Base-by-base conservation (phyloP, 108 stramenopile species). In the Phaeodactylum tricornutum region DNA sequence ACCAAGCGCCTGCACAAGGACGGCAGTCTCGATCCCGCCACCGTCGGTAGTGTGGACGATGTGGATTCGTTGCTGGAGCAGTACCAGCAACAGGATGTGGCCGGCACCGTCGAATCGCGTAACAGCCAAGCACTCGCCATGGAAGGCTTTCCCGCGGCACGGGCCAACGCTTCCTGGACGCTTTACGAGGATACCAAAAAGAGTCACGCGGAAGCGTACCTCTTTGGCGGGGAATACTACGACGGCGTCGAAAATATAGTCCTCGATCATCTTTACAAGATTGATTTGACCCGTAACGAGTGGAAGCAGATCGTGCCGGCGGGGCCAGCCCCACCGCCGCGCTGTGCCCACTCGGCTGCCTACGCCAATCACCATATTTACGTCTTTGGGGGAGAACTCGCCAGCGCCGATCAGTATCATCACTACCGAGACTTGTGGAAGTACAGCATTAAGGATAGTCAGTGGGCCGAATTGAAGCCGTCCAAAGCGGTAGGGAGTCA, bases 181-280 rank as follows among this genome's bases (percentile, higher is more conserved):
- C 37, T 74, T 34, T 62, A 57, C 24, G 62, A 46, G 7, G 66
- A 66, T 30, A 59, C 57, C 22, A 82, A 82, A 29, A 50, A 61
- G 15, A 59, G 50, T 17, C 68, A 80, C 51, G 87, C 76, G 21
- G 50, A 81, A 48, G 49, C 86, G 43, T 90, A 85, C 38, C 56
- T 90, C 55, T 96, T 95, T 62, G 97, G 97, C 5, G 97, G 97
- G 28, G 97, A 98, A 65, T 95, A 75, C 62, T 96, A 74, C 56
- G 87, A 98, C 53, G 97, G 97, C 19, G 70, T 88, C 26, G 79
- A 87, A 64, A 95, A 90, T 42, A 55, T 84, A 2, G 90, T 94
- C 32, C 75, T 93, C 53, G 94, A 94, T 53, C 93, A 94, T 14
- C 62, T 97, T 21, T 71, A 83, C 15, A 22, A 17, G 29, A 26